Evolutionary conservation across 139 green algal genomes (phyloP).

Genomic region (Protoeuglena noctilucae): DNA sequence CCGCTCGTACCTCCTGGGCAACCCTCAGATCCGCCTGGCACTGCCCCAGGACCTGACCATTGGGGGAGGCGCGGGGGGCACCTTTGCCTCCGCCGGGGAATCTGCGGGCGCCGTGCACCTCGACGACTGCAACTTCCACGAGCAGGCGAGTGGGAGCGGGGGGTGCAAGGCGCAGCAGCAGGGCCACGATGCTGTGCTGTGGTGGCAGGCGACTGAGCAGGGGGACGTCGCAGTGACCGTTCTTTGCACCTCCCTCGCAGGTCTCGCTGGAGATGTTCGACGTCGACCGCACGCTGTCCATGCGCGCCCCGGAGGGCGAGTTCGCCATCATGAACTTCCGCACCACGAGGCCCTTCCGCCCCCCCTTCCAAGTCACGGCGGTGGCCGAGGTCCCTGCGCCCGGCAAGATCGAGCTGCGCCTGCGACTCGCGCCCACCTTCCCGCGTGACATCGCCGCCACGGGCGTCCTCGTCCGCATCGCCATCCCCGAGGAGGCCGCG

Average conservation of each 20-base stretch:
- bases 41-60: slow-evolving; percentile 77
- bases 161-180: too few relatives aligned
- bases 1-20: slow-evolving; percentile 57
- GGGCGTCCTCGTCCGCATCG: background rate
- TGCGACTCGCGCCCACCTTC: background rate
- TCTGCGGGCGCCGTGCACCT: background rate
- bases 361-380: background rate
- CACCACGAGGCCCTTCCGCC: background rate
- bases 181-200: too few relatives aligned
- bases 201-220: too few relatives aligned
- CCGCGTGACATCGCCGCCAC: background rate
- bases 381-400: background rate
- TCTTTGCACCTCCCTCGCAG: too few relatives aligned
- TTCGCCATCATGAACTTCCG: background rate
- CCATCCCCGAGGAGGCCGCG: background rate
- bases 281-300: background rate
- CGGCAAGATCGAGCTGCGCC: background rate
- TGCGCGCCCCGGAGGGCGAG: background rate
- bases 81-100: too few relatives aligned
- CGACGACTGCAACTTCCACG: background rate
- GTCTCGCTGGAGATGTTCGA: background rate
- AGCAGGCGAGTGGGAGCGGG: too few relatives aligned
- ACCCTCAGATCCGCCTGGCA: slow-evolving; percentile 69
- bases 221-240: too few relatives aligned
- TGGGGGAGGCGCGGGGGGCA: slow-evolving; percentile 7